These are phyloP conservation scores for Colletotrichum sublineola DNA, from an alignment of 2,329 filamentous ascomycete genomes.

Conservation along the genomic window DNA sequence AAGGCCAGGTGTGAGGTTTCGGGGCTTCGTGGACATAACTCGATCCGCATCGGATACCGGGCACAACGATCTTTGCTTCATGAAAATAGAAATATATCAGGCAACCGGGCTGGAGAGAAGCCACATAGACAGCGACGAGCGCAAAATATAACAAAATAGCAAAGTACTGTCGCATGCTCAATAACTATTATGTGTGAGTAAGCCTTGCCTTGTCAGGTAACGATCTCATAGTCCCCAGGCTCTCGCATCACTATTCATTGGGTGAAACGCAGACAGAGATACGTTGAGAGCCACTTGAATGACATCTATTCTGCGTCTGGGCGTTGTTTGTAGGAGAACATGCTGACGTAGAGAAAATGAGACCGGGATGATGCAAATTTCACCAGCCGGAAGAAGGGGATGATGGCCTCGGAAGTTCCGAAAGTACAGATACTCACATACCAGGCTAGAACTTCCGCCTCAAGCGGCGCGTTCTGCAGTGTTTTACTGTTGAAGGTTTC, in stretches of 20 bases:
- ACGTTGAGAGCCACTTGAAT: background rate
- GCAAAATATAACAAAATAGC: background rate
- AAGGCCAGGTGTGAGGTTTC: no score
- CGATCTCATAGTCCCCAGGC: background rate
- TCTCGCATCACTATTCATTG: background rate
- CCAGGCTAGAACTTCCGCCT: no score
- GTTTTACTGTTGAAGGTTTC: no score
- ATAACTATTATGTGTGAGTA: background rate
- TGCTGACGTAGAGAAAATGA: background rate
- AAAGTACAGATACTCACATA: no score
- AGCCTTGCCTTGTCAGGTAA: slow-evolving; percentile 4
- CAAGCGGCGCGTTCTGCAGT: no score
- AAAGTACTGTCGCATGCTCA: background rate
- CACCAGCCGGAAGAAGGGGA: no score
- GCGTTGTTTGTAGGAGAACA: background rate
- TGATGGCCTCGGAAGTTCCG: no score
- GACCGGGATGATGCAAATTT: background rate
- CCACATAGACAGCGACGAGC: no score
- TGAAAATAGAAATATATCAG: background rate
- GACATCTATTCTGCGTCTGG: slow-evolving; percentile 5
- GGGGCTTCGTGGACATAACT: background rate
- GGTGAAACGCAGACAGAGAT: background rate
- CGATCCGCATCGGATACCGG: no score
- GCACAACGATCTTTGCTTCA: no score
- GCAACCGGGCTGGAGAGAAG: no score